These are phyloP conservation scores for Trichoderma afroharzianum DNA, from an alignment of 2,329 filamentous ascomycete genomes.

Conservation along the genomic window DNA sequence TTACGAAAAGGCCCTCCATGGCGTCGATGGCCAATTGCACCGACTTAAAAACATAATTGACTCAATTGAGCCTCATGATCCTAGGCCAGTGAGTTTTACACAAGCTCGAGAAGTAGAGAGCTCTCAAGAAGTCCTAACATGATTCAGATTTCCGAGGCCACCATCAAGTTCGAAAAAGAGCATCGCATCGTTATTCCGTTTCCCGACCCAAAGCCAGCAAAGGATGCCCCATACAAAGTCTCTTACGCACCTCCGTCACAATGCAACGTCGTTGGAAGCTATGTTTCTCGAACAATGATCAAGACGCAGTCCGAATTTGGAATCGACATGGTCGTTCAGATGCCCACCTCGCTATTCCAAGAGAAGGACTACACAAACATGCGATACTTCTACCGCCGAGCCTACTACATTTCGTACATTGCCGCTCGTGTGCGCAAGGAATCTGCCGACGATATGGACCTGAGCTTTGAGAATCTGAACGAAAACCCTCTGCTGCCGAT, in stretches of 20 bases:
- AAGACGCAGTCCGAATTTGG: constrained; percentile 57
- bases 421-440: constrained; percentile 64
- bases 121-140: not conserved
- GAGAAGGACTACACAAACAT: constrained; percentile 93
- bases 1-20: constrained; percentile 46
- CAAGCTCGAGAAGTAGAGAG: not conserved
- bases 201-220: constrained; percentile 71
- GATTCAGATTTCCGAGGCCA: constrained; percentile 63
- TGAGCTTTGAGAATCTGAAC: constrained; percentile 64
- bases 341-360: constrained; percentile 77
- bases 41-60: constrained; percentile 53
- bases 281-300: constrained; percentile 70
- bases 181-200: constrained; percentile 75
- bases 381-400: constrained; percentile 90
- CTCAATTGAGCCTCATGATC: constrained; percentile 45
- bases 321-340: constrained; percentile 82
- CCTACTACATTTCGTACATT: constrained; percentile 85
- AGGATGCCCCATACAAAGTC: constrained; percentile 77
- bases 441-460: constrained; percentile 49
- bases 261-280: constrained; percentile 87
- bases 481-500: constrained; percentile 76
- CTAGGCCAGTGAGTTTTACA: constrained; percentile 44
- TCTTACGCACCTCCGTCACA: constrained; percentile 70
- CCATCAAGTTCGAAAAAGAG: constrained; percentile 61
- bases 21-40: constrained; percentile 48